These are phyloP conservation scores for Elsinoe australis DNA, from an alignment of 2,329 filamentous ascomycete genomes.

Conservation along the genomic window DNA sequence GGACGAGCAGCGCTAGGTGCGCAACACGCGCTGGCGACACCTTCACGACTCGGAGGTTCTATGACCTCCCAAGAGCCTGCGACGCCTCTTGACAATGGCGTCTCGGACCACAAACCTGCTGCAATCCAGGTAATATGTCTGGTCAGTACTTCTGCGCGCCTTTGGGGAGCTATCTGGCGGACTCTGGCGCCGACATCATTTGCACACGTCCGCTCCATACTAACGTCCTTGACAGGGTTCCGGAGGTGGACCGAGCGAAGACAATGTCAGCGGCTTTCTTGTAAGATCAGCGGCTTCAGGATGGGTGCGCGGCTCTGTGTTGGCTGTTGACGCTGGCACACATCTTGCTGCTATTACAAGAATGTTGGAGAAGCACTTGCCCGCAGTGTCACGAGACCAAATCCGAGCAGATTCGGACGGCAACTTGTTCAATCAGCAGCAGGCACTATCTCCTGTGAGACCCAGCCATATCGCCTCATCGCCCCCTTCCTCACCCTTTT, in stretches of 20 bases:
- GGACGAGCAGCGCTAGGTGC: not conserved
- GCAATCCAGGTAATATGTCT: constrained; percentile 45
- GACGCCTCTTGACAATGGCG: constrained; percentile 1
- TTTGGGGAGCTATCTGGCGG: no score
- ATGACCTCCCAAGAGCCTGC: constrained; percentile 4
- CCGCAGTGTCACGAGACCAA: constrained; percentile 29
- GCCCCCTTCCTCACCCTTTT: constrained; percentile 32
- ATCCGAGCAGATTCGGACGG: constrained; percentile 15
- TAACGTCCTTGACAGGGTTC: constrained; percentile 63
- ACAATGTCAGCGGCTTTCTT: constrained; percentile 81
- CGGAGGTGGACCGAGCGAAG: constrained; percentile 81
- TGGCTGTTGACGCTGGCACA: constrained; percentile 91
- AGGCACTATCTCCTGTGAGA: constrained; percentile 20
- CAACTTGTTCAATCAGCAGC: constrained; percentile 3
- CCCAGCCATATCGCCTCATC: constrained; percentile 19
- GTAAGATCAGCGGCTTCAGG: constrained; percentile 71
- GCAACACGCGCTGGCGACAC: not conserved
- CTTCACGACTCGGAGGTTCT: not conserved
- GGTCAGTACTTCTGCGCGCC: constrained; percentile 26
- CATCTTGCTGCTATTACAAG: constrained; percentile 78
- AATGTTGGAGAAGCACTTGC: constrained; percentile 57
- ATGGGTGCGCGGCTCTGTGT: constrained; percentile 74
- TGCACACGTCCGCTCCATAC: no score
- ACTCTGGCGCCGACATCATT: no score
- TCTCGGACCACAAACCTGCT: constrained; percentile 21